Base-by-base conservation (phyloP, 73 alveolate species). In the Strombidium stylifer region DNA sequence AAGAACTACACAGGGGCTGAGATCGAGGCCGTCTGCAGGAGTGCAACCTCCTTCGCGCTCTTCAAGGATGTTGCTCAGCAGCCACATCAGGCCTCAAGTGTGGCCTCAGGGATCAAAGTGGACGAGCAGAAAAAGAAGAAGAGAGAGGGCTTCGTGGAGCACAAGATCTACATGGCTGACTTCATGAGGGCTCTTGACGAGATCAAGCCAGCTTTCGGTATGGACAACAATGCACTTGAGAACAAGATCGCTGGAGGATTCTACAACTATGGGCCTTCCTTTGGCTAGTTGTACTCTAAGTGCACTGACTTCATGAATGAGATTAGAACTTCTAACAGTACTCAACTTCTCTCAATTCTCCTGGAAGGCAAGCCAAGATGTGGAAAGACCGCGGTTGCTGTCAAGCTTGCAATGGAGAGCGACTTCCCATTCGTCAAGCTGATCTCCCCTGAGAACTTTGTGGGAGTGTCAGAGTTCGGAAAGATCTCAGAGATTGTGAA, bases 341-440 rank as follows among this genome's bases (percentile, higher is more conserved):
- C 96, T 27, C 94, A 96, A 6, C 66, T 94, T 23, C 80, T 94
- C 80, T 64, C 97, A 31, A 81, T 93, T 47, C 86, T 96, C 36
- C 71, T 96, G 49, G 98, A 94, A 73, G 99, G 99, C 21, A 87
- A 79, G 44, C 61, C 83, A 8, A 98, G 99, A 10, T 59, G 90
- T 52, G 99, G 99, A 34, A 96, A 96, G 81, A 94, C 99, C 2
- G 99, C 99, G 11, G 71, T 96, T 44, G 98, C 99, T 2, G 97
- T 98, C 11, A 86, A 88, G 47, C 57, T 94, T 48, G 99, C 99
- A 16, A 52, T 84, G 55, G 94, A 91, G 39, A 84, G 98, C 28
- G 95, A 91, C 30, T 93, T 94, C 56, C 97, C 99, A 36, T 97
- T 81, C 75, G 99, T 97, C 15, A 94, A 96, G 70, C 58, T 97